Evolutionary conservation across 768 basidiomycete genomes (phyloP), one percentile per base, ranked within the genome.

Genomic region (Hericium erinaceus): DNA sequence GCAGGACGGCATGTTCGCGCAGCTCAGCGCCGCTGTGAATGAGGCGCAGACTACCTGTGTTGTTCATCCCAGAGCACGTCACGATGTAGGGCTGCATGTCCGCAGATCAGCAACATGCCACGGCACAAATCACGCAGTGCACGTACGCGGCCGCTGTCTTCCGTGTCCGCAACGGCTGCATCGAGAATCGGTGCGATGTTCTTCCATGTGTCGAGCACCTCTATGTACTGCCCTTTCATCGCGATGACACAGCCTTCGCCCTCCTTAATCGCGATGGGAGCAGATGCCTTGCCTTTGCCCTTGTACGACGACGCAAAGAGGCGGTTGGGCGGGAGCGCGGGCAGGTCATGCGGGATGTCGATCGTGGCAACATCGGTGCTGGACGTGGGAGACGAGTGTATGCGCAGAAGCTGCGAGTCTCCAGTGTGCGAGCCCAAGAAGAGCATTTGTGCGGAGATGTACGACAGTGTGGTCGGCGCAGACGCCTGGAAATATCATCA

Each of bases 131-230:
- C 12, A 48, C 12, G 54, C 26, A 57, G 77, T 60, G 82, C 78
- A 64, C 77, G 37, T 59, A 87, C 86, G 75, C 89, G 85, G 13
- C 84, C 84, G 63, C 79, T 84, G 2, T 78, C 78, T 56, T 92
- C 89, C 2, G 74, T 70, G 67, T 93, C 89, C 5, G 84, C 84
- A 20, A 92, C 67, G n/a, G 81, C 74, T 12, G 88, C 89, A 66
- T 97, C 94, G 58, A 83, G 66, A 48, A 95, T 89, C 0, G 93
- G 94, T 0, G 87, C 90, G 60, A 95, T 78, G 63, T 92, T 94
- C 59, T 80, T 80, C 68, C 78, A 89, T 8, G 73, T 76, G 38
- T 87, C 79, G 20, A 92, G 60, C 9, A 87, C 78, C 20, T 77
- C 74, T 7, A 95, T 54, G 65, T 78, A 83, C 13, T 75, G 78